Conservation (phyloP, 208 protist species). For the Crithidia fasciculata region DNA sequence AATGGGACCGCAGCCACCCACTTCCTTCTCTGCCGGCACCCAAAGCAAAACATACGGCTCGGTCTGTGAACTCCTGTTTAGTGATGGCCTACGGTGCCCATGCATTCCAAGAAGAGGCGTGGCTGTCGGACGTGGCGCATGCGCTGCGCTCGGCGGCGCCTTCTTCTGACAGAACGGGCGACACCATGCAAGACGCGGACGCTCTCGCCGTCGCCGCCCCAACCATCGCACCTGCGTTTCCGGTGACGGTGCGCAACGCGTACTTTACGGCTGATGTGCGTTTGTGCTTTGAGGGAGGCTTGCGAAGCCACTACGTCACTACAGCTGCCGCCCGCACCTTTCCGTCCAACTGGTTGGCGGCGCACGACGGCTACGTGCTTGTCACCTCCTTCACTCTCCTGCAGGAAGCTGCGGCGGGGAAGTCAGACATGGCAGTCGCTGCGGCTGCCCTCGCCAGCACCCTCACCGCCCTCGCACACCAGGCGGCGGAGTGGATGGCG, state of each 20-base stretch:
- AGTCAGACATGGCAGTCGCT: background rate
- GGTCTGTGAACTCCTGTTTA: constrained; percentile 20
- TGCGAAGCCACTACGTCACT: background rate
- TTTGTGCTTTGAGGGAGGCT: constrained; percentile 8
- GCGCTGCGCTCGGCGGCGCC: constrained; percentile 4
- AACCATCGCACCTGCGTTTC: background rate
- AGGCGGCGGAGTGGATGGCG: background rate
- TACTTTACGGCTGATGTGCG: constrained; percentile 46
- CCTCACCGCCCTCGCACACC: background rate
- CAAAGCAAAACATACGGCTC: background rate
- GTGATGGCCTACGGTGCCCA: constrained; percentile 28
- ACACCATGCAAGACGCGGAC: background rate
- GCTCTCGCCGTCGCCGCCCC: background rate
- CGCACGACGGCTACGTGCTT: constrained; percentile 24
- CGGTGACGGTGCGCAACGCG: constrained; percentile 16
- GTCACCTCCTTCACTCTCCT: constrained; percentile 17
- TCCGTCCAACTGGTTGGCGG: background rate
- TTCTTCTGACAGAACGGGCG: background rate
- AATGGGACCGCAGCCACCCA: constrained; percentile 30
- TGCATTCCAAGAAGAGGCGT: constrained; percentile 46
- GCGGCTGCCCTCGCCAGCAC: background rate
- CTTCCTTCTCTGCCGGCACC: background rate
- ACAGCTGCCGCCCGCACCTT: background rate
- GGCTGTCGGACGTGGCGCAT: constrained; percentile 23
- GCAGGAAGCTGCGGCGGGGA: constrained; percentile 15